Conservation (phyloP, 495 filamentous ascomycete species). For the Neurospora discreta region DNA sequence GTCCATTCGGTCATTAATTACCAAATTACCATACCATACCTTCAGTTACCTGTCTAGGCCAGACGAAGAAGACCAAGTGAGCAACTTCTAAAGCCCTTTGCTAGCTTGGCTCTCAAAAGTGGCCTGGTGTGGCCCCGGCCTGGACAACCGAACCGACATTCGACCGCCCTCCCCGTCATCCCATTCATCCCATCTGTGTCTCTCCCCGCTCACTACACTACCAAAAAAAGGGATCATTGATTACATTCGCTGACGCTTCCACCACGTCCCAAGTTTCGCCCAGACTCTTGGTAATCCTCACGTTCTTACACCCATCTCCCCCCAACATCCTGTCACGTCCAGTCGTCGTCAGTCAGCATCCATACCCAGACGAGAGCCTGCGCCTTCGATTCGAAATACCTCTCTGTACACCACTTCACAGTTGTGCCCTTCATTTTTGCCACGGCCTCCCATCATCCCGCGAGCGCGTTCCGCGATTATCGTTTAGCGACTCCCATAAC, state of each 20-base stretch:
- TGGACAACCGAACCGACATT: not conserved
- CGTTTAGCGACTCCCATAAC: not conserved
- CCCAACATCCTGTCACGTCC: not conserved
- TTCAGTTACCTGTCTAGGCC: not conserved
- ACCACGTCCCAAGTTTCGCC: not conserved
- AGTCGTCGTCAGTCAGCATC: not conserved
- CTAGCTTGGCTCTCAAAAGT: not conserved
- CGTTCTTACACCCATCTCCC: not conserved
- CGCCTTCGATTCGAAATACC: not conserved
- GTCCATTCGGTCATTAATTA: not conserved
- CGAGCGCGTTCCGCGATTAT: not conserved
- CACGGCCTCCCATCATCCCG: not conserved
- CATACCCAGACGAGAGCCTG: not conserved
- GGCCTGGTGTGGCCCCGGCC: not conserved
- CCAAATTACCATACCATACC: not conserved
- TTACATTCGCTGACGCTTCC: not conserved
- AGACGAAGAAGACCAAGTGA: not conserved
- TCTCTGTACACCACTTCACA: not conserved
- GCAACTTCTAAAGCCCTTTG: not conserved
- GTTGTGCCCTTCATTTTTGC: not conserved
- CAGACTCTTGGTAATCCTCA: not conserved
- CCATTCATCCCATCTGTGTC: not conserved
- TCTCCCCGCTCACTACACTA: not conserved
- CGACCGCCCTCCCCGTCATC: not conserved
- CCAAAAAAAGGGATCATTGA: not conserved